Evolutionary conservation across 176 grass and related monocot genomes (phyloP), one percentile per base, ranked within the genome.

Genomic region (Canna indica): DNA sequence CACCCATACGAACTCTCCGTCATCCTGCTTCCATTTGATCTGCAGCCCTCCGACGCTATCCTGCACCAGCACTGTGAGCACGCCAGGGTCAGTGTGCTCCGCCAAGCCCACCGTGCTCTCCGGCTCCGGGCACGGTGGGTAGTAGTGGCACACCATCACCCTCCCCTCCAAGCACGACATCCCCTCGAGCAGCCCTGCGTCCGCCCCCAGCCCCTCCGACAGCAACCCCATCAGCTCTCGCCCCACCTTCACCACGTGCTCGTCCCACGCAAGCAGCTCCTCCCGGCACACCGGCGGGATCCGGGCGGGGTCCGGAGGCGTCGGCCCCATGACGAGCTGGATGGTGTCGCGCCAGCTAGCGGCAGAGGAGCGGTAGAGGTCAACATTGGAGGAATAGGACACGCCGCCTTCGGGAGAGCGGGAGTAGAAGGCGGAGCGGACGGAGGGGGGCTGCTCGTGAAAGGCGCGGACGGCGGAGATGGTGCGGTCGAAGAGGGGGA

Each of bases 341-440:
- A 91, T 73, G 39, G 91, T 95, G 80, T 91, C 91, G 14, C 91
- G 87, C 91, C 91, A 95, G 87, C 87, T 95, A 29, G 82, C 85
- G 47, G 91, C 91, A 24, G 72, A 30, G 54, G 91, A 81, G 0
- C 32, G 52, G 82, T 66, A 90, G 42, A 90, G 80, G 48, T 95
- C 91, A 0, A 88, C 71, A 76, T 95, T 95, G 68, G 91, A 95
- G 30, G 69, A 90, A 80, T 95, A 95, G 77, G 36, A 52, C 59
- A 90, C 78, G 36, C 91, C 85, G 57, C 72, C 75, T 35, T 18
- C 58, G 32, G 68, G 3, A 80, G 70, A 39, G 57, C 91, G 91
- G 75, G 87, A 72, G 75, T 95, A 91, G 76, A 85, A 75, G 9
- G 56, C 25, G 38, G 88, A 64, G 47, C 91, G 91, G 16, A 85